Evolutionary conservation across 1,284 basidiomycete genomes (phyloP).

Genomic region (Irpex rosettiformis): DNA sequence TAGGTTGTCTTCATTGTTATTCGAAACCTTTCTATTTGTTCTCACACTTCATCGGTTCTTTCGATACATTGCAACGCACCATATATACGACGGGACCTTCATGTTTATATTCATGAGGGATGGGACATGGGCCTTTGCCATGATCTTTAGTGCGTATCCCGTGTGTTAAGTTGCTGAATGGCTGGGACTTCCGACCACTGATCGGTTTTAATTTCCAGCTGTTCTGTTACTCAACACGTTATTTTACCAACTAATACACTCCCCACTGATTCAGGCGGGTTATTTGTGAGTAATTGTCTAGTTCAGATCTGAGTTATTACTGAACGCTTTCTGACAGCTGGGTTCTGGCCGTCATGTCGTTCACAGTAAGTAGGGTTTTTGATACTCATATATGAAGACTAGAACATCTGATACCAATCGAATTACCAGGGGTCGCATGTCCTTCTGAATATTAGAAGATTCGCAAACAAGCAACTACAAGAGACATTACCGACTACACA

Average conservation of each 20-base stretch:
- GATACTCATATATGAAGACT: not conserved
- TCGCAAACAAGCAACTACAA: not conserved
- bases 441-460: conserved; percentile 16
- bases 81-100: conserved; percentile 27
- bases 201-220: too few relatives aligned
- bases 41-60: not conserved
- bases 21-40: too few relatives aligned
- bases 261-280: conserved; percentile 9
- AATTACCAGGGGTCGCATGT: conserved; percentile 20
- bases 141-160: conserved; percentile 19
- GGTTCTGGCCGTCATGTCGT: conserved; percentile 15
- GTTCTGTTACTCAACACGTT: too few relatives aligned
- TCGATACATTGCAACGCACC: not conserved
- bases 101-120: conserved; percentile 32
- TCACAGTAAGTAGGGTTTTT: conserved; percentile 12
- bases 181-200: too few relatives aligned
- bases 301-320: not conserved
- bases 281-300: conserved; percentile 12
- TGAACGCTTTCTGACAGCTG: conserved; percentile 9
- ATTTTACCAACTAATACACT: conserved; percentile 10
- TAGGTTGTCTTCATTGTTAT: too few relatives aligned
- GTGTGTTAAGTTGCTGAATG: not conserved
- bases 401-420: too few relatives aligned
- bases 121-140: conserved; percentile 38
- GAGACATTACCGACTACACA: not conserved